These are phyloP conservation scores for Cyclaneusma minus DNA, from an alignment of 2,329 filamentous ascomycete genomes.

Conservation along the genomic window DNA sequence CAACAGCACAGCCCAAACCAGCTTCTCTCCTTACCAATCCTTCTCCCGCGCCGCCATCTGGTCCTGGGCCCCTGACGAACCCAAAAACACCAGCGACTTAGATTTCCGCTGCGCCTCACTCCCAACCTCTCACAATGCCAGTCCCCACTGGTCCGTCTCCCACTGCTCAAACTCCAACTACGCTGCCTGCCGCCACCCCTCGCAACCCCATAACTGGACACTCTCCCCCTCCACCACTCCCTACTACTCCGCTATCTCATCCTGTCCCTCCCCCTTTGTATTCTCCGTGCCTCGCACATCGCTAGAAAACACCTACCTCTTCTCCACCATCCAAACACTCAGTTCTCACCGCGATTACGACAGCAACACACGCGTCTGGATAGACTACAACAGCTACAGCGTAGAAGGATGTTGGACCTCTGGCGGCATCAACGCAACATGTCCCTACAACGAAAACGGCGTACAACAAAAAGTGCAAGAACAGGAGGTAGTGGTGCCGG, in stretches of 20 bases:
- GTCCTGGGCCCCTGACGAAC: constrained; percentile 43
- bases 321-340: constrained; percentile 16
- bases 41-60: constrained; percentile 34
- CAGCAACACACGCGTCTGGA: constrained; percentile 27
- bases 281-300: constrained; percentile 45
- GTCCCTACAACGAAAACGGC: constrained; percentile 35
- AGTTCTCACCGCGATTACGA: constrained; percentile 12
- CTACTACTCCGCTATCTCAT: constrained; percentile 26
- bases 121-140: constrained; percentile 27
- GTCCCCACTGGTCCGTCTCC: constrained; percentile 37
- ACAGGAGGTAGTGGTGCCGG: constrained; percentile 39
- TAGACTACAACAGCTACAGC: constrained; percentile 46
- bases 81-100: constrained; percentile 23
- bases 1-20: constrained; percentile 30
- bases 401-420: constrained; percentile 43
- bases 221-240: constrained; percentile 26
- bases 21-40: constrained; percentile 30
- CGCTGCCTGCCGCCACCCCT: constrained; percentile 37
- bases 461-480: constrained; percentile 21
- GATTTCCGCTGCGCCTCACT: constrained; percentile 14
- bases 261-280: constrained; percentile 30
- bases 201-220: constrained; percentile 40
- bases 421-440: constrained; percentile 35
- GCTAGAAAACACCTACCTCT: constrained; percentile 46
- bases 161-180: constrained; percentile 35